phyloP scores from a whole-genome alignment of 1,284 basidiomycete genomes.

The Ustilago hordei region DNA sequence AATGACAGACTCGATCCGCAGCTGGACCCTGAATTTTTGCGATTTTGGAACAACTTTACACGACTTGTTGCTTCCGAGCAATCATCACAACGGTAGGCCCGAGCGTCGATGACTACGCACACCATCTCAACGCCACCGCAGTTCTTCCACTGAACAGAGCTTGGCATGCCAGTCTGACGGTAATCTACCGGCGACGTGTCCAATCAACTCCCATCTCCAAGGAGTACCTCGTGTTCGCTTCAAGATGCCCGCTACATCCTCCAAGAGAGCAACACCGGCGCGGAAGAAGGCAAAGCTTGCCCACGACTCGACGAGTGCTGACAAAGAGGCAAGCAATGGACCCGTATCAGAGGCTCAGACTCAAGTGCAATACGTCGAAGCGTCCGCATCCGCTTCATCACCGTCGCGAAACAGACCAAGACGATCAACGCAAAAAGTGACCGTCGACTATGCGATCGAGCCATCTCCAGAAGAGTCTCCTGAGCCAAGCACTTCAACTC shows the following conservation, averaged over 20 bases:
- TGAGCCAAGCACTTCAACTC: not conserved
- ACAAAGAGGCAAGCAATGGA: not conserved
- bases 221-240: not conserved
- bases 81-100: slow-evolving; percentile 2
- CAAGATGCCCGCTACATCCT: slow-evolving; percentile 23
- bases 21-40: slow-evolving; percentile 17
- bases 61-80: not conserved
- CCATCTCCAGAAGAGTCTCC: not conserved
- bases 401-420: not conserved
- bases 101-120: not conserved
- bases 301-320: not conserved
- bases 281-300: slow-evolving; percentile 28
- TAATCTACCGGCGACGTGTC: too few relatives aligned
- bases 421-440: slow-evolving; percentile 2
- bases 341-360: not conserved
- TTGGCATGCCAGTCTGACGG: too few relatives aligned
- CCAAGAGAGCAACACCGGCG: slow-evolving; percentile 18
- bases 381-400: not conserved
- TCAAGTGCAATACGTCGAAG: not conserved
- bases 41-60: not conserved
- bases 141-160: not conserved
- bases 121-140: not conserved
- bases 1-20: not conserved
- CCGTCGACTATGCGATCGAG: not conserved
- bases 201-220: too few relatives aligned